These are phyloP conservation scores for Dendrostoma leiphaemia DNA, from an alignment of 2,329 filamentous ascomycete species.

Conservation along the genomic window DNA sequence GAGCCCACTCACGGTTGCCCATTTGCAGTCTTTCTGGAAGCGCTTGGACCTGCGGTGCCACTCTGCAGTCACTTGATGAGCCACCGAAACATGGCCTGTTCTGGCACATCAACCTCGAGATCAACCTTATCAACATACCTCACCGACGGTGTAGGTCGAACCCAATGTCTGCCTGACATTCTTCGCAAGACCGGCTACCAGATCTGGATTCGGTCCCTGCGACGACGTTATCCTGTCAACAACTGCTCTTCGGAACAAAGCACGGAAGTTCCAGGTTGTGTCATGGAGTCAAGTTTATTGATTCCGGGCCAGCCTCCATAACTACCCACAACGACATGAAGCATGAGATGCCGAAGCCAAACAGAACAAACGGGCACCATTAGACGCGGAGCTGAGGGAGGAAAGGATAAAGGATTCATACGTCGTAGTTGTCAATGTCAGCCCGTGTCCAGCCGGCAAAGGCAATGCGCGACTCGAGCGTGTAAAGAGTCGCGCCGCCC, in stretches of 20 bases:
- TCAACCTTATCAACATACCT: slow-evolving; percentile 26
- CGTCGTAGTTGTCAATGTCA: slow-evolving; percentile 48
- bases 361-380: no score
- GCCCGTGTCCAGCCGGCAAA: slow-evolving; percentile 61
- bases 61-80: slow-evolving; percentile 28
- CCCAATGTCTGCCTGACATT: slow-evolving; percentile 54
- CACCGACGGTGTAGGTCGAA: slow-evolving; percentile 55
- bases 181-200: slow-evolving; percentile 55
- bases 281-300: no score
- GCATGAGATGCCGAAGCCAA: no score
- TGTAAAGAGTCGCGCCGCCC: slow-evolving; percentile 63
- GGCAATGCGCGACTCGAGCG: slow-evolving; percentile 53
- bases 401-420: no score
- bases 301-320: no score
- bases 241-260: no score
- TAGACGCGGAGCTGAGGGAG: no score
- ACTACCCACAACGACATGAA: no score
- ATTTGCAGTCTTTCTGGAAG: slow-evolving; percentile 50
- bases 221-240: no score
- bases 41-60: slow-evolving; percentile 63
- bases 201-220: slow-evolving; percentile 57
- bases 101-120: not conserved
- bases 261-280: no score
- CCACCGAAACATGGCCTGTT: no score
- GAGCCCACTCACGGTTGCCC: slow-evolving; percentile 43